phyloP scores from a whole-genome alignment of 2,329 filamentous ascomycete genomes.

The Xylaria arbuscula region DNA sequence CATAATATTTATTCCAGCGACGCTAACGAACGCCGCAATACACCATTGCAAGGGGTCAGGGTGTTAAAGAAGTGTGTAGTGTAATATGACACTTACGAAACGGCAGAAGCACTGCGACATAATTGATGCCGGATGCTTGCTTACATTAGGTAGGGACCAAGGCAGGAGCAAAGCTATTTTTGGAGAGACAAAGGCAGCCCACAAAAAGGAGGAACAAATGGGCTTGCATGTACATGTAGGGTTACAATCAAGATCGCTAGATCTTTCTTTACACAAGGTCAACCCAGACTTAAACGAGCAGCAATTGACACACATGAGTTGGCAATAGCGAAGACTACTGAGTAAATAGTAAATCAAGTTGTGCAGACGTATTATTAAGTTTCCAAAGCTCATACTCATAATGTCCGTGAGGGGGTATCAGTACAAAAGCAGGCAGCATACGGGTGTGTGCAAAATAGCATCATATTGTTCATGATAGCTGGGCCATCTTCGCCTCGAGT shows the following conservation, averaged over 20 bases:
- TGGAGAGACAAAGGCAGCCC: too few species aligned
- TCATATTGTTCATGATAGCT: slow-evolving; percentile 57
- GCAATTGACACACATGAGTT: slow-evolving; percentile 36
- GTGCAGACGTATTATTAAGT: slow-evolving; percentile 1
- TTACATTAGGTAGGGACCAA: too few species aligned
- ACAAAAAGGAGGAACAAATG: too few species aligned
- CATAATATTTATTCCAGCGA: not conserved
- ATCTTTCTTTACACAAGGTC: not conserved
- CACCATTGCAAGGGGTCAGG: not conserved
- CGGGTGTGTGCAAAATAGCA: slow-evolving; percentile 19
- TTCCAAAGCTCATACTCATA: slow-evolving; percentile 14
- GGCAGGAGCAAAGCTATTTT: too few species aligned
- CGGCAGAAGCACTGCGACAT: not conserved
- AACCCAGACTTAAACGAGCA: not conserved
- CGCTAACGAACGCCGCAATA: not conserved
- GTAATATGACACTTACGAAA: not conserved
- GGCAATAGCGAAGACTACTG: not conserved
- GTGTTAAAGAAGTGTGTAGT: too few species aligned
- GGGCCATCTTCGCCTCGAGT: slow-evolving; percentile 79
- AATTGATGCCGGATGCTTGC: not conserved
- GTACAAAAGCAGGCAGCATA: slow-evolving; percentile 42
- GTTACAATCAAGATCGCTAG: not conserved
- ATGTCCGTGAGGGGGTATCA: slow-evolving; percentile 53
- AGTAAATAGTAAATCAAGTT: not conserved
- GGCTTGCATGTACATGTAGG: not conserved